phyloP scores from a whole-genome alignment of 108 stramenopile genomes.

The Parietichytrium sp. region DNA sequence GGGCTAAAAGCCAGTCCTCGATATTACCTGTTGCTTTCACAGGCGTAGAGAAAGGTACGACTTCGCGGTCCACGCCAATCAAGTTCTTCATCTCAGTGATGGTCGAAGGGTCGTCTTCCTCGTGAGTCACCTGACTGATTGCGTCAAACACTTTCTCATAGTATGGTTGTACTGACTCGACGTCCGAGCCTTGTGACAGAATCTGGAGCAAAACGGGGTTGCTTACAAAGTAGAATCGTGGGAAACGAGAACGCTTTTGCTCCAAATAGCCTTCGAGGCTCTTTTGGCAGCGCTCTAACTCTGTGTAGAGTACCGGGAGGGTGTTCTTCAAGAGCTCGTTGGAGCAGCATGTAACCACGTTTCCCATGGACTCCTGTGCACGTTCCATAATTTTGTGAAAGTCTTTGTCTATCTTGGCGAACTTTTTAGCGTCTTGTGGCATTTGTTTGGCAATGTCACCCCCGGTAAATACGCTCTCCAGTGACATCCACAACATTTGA shows the following conservation, averaged over 20 bases:
- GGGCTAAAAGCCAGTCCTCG: conserved; percentile 64
- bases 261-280: conserved; percentile 67
- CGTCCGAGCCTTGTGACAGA: conserved; percentile 68
- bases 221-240: conserved; percentile 71
- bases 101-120: conserved; percentile 39
- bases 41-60: conserved; percentile 43
- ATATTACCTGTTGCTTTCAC: conserved; percentile 63
- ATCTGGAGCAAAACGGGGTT: conserved; percentile 66
- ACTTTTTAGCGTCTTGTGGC: conserved; percentile 68
- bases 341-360: conserved; percentile 53
- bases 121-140: conserved; percentile 59
- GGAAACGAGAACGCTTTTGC: conserved; percentile 67
- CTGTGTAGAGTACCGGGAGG: conserved; percentile 63
- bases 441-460: conserved; percentile 73
- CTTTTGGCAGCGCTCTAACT: conserved; percentile 69
- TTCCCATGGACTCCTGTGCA: conserved; percentile 52
- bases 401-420: conserved; percentile 69
- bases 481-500: conserved; percentile 63
- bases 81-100: conserved; percentile 45
- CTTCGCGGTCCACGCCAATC: conserved; percentile 54
- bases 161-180: conserved; percentile 65
- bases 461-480: conserved; percentile 68
- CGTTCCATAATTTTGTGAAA: conserved; percentile 61
- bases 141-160: conserved; percentile 70
- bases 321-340: conserved; percentile 61